Conservation (phyloP, 2,329 filamentous ascomycete genomes). For the Aspergillus novofumigatus region DNA sequence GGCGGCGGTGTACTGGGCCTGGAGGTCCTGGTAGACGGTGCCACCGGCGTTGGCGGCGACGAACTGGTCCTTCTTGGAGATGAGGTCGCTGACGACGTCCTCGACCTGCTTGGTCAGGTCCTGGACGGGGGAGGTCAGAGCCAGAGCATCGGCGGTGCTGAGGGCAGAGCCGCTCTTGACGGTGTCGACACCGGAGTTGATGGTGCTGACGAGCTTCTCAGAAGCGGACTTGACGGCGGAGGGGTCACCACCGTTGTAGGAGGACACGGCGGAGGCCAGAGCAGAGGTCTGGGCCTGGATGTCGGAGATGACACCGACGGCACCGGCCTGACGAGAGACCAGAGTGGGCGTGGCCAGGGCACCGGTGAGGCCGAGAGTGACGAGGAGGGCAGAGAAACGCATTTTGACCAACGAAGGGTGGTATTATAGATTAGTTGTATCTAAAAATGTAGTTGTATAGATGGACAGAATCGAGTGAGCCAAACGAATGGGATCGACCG, state of each 20-base stretch:
- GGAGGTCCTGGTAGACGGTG: slow-evolving; percentile 13
- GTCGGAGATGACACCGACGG: slow-evolving; percentile 17
- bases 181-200: slow-evolving; percentile 22
- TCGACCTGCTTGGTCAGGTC: neutral
- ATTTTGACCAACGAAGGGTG: slow-evolving; percentile 15
- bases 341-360: slow-evolving; percentile 20
- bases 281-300: slow-evolving; percentile 16
- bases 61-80: slow-evolving; percentile 20
- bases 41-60: slow-evolving; percentile 16
- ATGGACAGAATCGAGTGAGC: neutral
- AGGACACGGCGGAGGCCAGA: slow-evolving; percentile 21
- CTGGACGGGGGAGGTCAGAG: slow-evolving; percentile 17
- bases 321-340: slow-evolving; percentile 13
- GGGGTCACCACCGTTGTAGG: slow-evolving; percentile 22
- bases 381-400: slow-evolving; percentile 20
- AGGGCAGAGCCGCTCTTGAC: slow-evolving; percentile 21
- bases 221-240: slow-evolving; percentile 19
- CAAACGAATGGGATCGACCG: slow-evolving; percentile 16
- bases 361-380: slow-evolving; percentile 20
- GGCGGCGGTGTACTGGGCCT: slow-evolving; percentile 19
- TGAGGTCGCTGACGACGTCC: slow-evolving; percentile 12
- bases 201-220: slow-evolving; percentile 19
- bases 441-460: neutral
- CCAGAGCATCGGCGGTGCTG: slow-evolving; percentile 23
- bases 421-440: slow-evolving; percentile 7